Base-by-base conservation (phyloP, 2,329 filamentous ascomycete genomes). In the Berkeleyomyces basicola region DNA sequence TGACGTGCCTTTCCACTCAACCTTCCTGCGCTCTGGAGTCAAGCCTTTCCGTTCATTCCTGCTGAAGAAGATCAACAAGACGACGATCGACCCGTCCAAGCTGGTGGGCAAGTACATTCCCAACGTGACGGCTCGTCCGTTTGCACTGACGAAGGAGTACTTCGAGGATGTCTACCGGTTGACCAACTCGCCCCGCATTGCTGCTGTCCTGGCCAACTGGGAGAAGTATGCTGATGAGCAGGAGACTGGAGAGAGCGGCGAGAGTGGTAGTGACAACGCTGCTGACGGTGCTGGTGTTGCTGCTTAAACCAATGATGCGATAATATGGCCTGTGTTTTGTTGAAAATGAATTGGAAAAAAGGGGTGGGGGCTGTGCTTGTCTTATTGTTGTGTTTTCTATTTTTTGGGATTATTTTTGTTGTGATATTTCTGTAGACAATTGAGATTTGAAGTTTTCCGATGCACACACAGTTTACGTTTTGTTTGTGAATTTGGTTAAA, bases 11-110 rank as follows among this genome's bases (percentile, higher is more conserved):
- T 99, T 99, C 88, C 93, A 99, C 81, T 93, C 88, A 69, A 99
- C 93, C 16, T 99, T 99, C 81, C 78, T 99, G 76, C 88, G 95
- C 63, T 96, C 90, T 46, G 95, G 93, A 70, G 93, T 99, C 74
- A 99, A 99, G 81, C 93, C 95, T 57, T 99, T 99, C 90, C 84
- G 93, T 68, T 92, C 86, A 53, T 99, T 99, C 83, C 76, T 99
- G 72, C 86, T 97, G 69, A 99, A 97, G 88, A 99, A 99, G 83
- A 97, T 99, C 78, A 90, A 97, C 82, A 96, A 95, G 84, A 96
- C 91, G 33, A 95, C 88, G 61, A 97, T 99, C 73, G 93, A 99
- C 73, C 93, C 93, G 4, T 87, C 88, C 73, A 97, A 97, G 81
- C 78, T 99, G 70, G 82, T 99, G 68, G 93, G 93, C 70, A 99